Evolutionary conservation across 2,329 filamentous ascomycete species (phyloP), one percentile per base, ranked within the genome.

Genomic region (Penicillium paneum): DNA sequence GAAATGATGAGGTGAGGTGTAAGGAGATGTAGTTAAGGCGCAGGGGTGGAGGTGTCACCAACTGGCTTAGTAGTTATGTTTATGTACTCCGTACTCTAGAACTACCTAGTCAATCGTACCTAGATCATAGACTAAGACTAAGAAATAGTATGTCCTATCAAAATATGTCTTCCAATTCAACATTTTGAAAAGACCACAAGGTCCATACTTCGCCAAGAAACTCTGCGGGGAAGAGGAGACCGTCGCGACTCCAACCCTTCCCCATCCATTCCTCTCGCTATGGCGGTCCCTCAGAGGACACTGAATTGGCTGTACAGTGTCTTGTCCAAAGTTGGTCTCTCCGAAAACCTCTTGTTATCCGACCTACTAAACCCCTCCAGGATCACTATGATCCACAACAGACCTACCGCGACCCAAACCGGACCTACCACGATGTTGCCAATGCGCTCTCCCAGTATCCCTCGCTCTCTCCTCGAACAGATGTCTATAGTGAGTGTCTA

Each of bases 231-330:
- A 57, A 53, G 38, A 50, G 39, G 39, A 24, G 41, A 35, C 32
- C 6, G 13, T 45, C 49, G 17, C 39, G 26, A 39, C 32, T 32
- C 45, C 52, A 44, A 49, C 45, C 19, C 42, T 32, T 34, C n/a
- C 40, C 17, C 52, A 40, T 28, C 28, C 57, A 59, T 32, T 42
- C 28, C 12, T 15, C 36, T 34, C 11, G 19, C 39, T 57, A 67
- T 64, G 63, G 84, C 86, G 65, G 89, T 96, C 70, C 88, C 90
- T 67, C 91, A 96, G 74, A 89, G 91, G 76, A 88, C 95, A 57
- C 81, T 97, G 68, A 92, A 91, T 76, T 97, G 93, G 93, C 85
- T 97, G 6, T 96, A 96, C 76, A 94, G 90, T 75, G 87, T 96
- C 52, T 77, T 97, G 55, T 90, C 88, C 39, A 90, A 86, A 66